A percentile compares a stretch with the other conserved stretches of the same genome.
Conservation (phyloP, 2,329 filamentous ascomycete genomes). For the Apiospora sp. region DNA sequence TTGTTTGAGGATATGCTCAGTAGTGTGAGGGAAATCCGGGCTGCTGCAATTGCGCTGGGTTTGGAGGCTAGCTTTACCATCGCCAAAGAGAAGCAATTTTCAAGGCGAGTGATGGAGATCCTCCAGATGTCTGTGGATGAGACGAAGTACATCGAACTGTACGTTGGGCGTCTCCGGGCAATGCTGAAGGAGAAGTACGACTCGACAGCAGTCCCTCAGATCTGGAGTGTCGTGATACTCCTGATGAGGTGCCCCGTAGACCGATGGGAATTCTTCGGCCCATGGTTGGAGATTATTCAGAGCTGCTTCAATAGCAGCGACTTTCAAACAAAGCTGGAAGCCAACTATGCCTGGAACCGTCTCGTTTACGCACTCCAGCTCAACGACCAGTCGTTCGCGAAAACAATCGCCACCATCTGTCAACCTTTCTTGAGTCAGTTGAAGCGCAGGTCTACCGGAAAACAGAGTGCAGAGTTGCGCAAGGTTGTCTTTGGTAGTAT, state of each 20-base stretch:
- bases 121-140: conserved; percentile 66
- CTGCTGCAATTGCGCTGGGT: conserved; percentile 77
- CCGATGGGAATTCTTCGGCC: conserved; percentile 76
- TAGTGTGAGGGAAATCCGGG: conserved; percentile 77
- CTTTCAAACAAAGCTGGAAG: conserved; percentile 72
- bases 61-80: conserved; percentile 73
- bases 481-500: conserved; percentile 71
- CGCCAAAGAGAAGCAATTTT: conserved; percentile 72
- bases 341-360: conserved; percentile 86
- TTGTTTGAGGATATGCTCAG: conserved; percentile 85
- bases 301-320: conserved; percentile 85
- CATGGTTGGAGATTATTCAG: conserved; percentile 83
- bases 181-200: conserved; percentile 73
- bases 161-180: conserved; percentile 69
- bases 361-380: conserved; percentile 78
- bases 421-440: conserved; percentile 75
- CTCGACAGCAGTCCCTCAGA: conserved; percentile 76
- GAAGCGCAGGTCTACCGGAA: conserved; percentile 67
- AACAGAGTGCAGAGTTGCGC: conserved; percentile 65
- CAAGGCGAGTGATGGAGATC: conserved; percentile 71
- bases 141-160: conserved; percentile 72
- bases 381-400: conserved; percentile 65
- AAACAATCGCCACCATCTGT: conserved; percentile 62
- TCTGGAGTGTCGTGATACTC: conserved; percentile 86
- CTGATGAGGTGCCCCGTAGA: conserved; percentile 73